Conservation (phyloP, 495 filamentous ascomycete genomes). For the Tuber umbilicatum region DNA sequence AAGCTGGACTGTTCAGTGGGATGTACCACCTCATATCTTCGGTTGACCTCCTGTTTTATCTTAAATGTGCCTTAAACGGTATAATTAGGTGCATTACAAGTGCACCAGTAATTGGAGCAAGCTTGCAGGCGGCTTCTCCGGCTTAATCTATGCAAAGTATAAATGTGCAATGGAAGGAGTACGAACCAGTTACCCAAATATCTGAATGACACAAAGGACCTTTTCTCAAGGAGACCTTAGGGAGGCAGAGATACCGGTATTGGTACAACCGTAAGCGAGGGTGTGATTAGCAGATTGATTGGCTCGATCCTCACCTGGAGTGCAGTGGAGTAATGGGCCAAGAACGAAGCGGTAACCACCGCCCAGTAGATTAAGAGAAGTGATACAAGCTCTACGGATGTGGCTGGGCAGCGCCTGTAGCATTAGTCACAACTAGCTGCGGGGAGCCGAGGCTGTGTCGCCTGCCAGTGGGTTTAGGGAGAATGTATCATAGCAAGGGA, state of each 20-base stretch:
- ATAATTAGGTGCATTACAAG: not conserved
- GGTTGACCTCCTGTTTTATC: not conserved
- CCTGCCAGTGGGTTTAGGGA: too few species aligned
- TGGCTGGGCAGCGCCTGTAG: too few species aligned
- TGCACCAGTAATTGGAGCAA: not conserved
- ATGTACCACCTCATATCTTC: not conserved
- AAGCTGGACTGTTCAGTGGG: not conserved
- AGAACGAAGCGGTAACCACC: not conserved
- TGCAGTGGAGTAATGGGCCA: not conserved
- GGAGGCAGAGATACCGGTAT: too few species aligned
- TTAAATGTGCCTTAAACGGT: not conserved
- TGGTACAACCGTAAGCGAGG: not conserved
- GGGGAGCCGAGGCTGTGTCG: too few species aligned
- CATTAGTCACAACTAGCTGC: too few species aligned
- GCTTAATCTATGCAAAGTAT: not conserved
- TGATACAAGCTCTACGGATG: not conserved
- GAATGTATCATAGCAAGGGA: too few species aligned
- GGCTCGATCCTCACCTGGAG: too few species aligned
- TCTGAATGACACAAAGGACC: not conserved
- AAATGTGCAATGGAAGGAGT: not conserved
- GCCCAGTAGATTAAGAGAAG: not conserved
- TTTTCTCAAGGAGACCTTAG: not conserved
- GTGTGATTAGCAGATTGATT: not conserved
- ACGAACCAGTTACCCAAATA: not conserved
- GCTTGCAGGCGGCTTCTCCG: not conserved